Evolutionary conservation across 2,329 filamentous ascomycete genomes (phyloP).

Genomic region (Clathrospora elynae): DNA sequence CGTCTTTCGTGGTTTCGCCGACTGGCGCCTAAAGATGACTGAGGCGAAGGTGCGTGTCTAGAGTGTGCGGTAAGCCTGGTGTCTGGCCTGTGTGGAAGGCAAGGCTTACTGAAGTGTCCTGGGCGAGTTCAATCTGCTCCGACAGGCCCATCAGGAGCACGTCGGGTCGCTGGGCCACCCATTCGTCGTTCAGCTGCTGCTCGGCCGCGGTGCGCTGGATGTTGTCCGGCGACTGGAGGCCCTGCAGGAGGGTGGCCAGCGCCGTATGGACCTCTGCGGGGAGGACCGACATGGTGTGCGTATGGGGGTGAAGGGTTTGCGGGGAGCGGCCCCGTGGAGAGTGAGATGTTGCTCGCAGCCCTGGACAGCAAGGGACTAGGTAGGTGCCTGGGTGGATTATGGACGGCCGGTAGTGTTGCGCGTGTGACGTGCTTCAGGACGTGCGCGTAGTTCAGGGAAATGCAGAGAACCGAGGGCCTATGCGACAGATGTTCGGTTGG

Average conservation of each 20-base stretch:
- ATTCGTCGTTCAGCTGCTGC: slow-evolving; percentile 87
- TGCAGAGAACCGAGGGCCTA: too few species aligned
- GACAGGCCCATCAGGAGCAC: slow-evolving; percentile 90
- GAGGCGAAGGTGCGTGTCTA: slow-evolving; percentile 90
- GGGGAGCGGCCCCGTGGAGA: slow-evolving; percentile 28
- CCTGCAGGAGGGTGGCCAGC: slow-evolving; percentile 83
- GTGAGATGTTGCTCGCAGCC: slow-evolving; percentile 14
- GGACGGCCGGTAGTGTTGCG: too few species aligned
- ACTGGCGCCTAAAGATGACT: slow-evolving; percentile 91
- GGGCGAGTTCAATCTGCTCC: slow-evolving; percentile 84
- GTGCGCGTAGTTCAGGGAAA: too few species aligned
- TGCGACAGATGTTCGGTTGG: too few species aligned
- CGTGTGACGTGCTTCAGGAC: too few species aligned
- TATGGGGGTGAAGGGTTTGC: slow-evolving; percentile 14
- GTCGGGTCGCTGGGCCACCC: slow-evolving; percentile 81
- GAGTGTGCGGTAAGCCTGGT: slow-evolving; percentile 8
- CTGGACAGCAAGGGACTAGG: slow-evolving; percentile 11
- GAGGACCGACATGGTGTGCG: slow-evolving; percentile 75
- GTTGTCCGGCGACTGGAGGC: slow-evolving; percentile 90
- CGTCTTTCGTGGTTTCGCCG: slow-evolving; percentile 84
- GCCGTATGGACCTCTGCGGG: slow-evolving; percentile 82
- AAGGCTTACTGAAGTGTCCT: slow-evolving; percentile 69
- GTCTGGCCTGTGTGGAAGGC: not conserved
- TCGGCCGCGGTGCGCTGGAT: slow-evolving; percentile 82
- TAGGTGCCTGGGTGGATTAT: not conserved